Conservation (phyloP, 352 stramenopile species). For the Phytophthora lateralis region DNA sequence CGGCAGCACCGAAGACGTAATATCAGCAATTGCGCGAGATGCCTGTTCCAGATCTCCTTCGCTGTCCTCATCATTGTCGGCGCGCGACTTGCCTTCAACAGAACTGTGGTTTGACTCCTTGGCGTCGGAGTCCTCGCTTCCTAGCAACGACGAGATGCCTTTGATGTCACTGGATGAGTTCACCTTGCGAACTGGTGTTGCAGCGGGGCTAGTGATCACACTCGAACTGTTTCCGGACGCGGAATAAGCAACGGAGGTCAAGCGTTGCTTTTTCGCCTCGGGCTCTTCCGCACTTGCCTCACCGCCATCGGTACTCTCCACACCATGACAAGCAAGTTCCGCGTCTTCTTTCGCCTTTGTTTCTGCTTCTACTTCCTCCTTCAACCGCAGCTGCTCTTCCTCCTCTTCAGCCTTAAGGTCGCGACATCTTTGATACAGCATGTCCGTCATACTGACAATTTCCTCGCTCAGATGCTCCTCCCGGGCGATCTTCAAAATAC, state of each 20-base stretch:
- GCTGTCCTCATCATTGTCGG: conserved; percentile 36
- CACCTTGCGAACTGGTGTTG: conserved; percentile 7
- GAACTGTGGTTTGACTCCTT: conserved; percentile 30
- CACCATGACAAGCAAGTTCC: conserved; percentile 13
- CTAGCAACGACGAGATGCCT: conserved; percentile 41
- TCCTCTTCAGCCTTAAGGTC: conserved; percentile 55
- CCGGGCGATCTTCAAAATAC: conserved; percentile 62
- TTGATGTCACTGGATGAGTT: conserved; percentile 32
- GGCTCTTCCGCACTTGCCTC: conserved; percentile 35
- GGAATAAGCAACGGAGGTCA: conserved; percentile 9
- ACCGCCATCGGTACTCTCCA: conserved; percentile 11
- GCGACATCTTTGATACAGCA: conserved; percentile 62
- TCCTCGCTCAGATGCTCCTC: conserved; percentile 65
- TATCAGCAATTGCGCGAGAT: conserved; percentile 45
- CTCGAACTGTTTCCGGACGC: conserved; percentile 12
- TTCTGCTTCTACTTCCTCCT: conserved; percentile 33
- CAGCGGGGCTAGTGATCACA: neutral
- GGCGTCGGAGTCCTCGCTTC: conserved; percentile 37
- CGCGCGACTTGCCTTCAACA: conserved; percentile 24
- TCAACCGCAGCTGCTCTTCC: conserved; percentile 39
- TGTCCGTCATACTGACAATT: conserved; percentile 57
- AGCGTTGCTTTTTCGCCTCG: conserved; percentile 42
- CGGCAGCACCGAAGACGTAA: conserved; percentile 40
- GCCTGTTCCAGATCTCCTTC: conserved; percentile 41
- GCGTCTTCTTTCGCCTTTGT: conserved; percentile 26